Base-by-base conservation (phyloP, 2,329 filamentous ascomycete species). In the Chrysosporium queenslandicum region DNA sequence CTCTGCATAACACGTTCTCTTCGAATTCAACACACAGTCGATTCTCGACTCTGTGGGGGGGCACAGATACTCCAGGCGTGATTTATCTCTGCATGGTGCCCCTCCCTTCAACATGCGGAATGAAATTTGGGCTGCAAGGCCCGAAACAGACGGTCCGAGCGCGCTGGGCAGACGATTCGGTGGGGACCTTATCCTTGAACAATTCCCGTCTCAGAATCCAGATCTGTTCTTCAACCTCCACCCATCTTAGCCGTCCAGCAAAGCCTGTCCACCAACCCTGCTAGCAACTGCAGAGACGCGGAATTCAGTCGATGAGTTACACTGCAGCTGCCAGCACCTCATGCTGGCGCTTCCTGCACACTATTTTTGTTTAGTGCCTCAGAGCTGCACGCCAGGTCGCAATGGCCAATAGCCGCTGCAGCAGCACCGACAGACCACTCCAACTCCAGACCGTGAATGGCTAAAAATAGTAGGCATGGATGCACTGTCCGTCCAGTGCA, bases 291-390 rank as follows among this genome's bases (percentile, higher is more conserved):
- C 47, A 41, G 47, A 41, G 4, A 41, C 37, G 30, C 37, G 20
- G 23, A 49, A 30, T 39, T 25, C 7, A 18, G 36, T 14, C 37
- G 34, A 9, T 32, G 27, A 25, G 37, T 50, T 30, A 41, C 47
- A 50, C 47, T 21, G 47, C 47, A 42, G 40, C 40, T 18, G 14
- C 14, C 40, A 25, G 12, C 23, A 14, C 40, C 21, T 30, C 21
- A 36, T 20, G 23, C 39, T 25, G 47, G 47, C 47, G 47, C 47
- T 50, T 50, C 25, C 16, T 21, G 27, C 47, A n/a, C 47, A 34
- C 47, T 50, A 50, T 50, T 50, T 50, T 50, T 50, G 18, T 21
- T 50, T 32, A 52, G 29, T 30, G 40, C 29, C n/a, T 25, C 34
- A 36, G 12, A n/a, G 29, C 40, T 52, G 49, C 34, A 45, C 14